A percentile compares a stretch with the other conserved stretches of the same genome.
phyloP scores from a whole-genome alignment of 2,329 filamentous ascomycete genomes.

The Neonectria magnoliae region DNA sequence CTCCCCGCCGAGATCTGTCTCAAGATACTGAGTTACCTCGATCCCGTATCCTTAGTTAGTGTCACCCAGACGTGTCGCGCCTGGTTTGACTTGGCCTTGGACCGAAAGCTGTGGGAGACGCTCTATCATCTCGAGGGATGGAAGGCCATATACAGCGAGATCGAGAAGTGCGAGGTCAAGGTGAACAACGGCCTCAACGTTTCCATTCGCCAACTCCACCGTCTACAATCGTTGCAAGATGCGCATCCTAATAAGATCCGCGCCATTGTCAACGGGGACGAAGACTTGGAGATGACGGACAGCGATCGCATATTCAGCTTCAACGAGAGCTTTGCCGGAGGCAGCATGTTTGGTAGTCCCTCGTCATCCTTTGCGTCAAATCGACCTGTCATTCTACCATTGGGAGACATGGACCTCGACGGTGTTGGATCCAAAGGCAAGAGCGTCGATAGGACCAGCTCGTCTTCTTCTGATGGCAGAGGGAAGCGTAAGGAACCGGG shows the following conservation, averaged over 20 bases:
- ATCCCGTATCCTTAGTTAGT: constrained; percentile 80
- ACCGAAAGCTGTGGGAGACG: constrained; percentile 86
- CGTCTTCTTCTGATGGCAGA: constrained; percentile 43
- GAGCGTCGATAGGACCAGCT: constrained; percentile 43
- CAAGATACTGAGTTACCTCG: constrained; percentile 87
- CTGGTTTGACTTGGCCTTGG: constrained; percentile 84
- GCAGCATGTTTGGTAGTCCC: constrained; percentile 50
- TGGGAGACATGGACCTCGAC: constrained; percentile 47
- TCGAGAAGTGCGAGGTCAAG: constrained; percentile 72
- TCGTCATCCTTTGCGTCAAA: constrained; percentile 46
- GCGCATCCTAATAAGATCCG: constrained; percentile 64
- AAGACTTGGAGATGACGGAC: constrained; percentile 61
- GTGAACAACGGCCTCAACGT: constrained; percentile 57
- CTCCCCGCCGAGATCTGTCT: constrained; percentile 92
- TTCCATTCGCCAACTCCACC: constrained; percentile 54
- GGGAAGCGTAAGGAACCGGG: constrained; percentile 51
- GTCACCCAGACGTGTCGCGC: constrained; percentile 81
- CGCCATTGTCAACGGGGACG: constrained; percentile 60
- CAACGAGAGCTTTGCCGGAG: constrained; percentile 34
- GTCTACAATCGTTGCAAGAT: constrained; percentile 58
- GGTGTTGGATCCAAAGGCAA: constrained; percentile 42
- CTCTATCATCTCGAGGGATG: constrained; percentile 89
- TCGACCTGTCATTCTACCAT: constrained; percentile 36
- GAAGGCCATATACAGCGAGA: constrained; percentile 74
- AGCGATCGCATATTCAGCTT: constrained; percentile 43